These are phyloP conservation scores for Zymoseptoria crescenta DNA, from an alignment of 2,329 filamentous ascomycete genomes.

Conservation along the genomic window DNA sequence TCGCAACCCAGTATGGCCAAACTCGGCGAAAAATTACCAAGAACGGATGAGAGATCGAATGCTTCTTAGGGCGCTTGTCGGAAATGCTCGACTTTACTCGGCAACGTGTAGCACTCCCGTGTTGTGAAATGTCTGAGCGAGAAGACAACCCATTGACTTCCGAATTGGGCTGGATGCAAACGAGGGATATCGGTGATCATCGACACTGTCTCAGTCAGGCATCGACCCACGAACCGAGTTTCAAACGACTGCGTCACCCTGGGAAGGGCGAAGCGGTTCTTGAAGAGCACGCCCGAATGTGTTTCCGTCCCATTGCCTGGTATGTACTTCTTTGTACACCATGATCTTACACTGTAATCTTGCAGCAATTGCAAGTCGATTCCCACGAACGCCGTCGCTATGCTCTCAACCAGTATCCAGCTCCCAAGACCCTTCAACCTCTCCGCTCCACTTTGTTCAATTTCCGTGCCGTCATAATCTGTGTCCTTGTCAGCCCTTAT, in stretches of 20 bases:
- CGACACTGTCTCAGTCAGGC: too few species aligned
- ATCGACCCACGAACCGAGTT: too few species aligned
- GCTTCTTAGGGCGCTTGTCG: neutral
- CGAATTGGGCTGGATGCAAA: neutral
- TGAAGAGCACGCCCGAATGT: neutral
- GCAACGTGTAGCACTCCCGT: neutral
- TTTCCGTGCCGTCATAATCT: conserved; percentile 53
- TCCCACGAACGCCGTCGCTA: conserved; percentile 12
- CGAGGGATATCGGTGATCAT: neutral
- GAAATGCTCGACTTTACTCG: neutral
- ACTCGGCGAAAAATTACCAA: neutral
- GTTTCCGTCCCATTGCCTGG: neutral
- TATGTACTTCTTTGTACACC: conserved; percentile 6
- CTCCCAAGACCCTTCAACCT: conserved; percentile 17
- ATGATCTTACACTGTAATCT: neutral
- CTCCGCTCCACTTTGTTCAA: conserved; percentile 53
- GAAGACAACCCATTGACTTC: neutral
- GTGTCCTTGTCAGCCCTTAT: conserved; percentile 7
- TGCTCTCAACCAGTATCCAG: conserved; percentile 2
- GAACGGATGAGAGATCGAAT: neutral
- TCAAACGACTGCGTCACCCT: neutral
- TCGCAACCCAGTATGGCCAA: neutral
- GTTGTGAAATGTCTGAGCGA: neutral
- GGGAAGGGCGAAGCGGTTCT: neutral
- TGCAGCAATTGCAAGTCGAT: neutral